Evolutionary conservation across 768 basidiomycete genomes (phyloP), one percentile per base, ranked within the genome.

Genomic region (Mycena indigotica): DNA sequence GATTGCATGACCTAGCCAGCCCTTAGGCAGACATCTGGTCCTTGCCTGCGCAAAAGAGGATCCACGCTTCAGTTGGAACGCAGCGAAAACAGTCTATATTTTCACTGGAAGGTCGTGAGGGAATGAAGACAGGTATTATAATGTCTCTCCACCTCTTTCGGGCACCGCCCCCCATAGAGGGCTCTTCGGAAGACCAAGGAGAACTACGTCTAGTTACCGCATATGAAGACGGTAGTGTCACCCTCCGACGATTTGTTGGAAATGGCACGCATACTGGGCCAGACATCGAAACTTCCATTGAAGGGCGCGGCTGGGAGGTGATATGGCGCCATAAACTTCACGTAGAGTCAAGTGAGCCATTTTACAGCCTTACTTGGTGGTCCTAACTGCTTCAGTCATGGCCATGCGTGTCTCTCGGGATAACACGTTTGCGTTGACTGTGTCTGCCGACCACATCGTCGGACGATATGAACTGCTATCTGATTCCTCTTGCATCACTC

Each of bases 161-260:
- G 38, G 63, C 69, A 13, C 21, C 58, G 5, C 52, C 52, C 8
- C 45, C 56, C 1, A 23, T 40, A 28, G 41, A 62, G 30, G 61
- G 63, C 26, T 58, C 72, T n/a, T 66, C 79, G 19, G 69, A 75
- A 28, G 69, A 71, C 1, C 63, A 62, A 13, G 68, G 67, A 12
- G 77, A 80, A 17, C 75, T 95, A 3, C 79, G 84, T 2, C 71
- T 96, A 4, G 69, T 95, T 0, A 80, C 84, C 35, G 91, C 84
- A 1, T 96, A 93, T 69, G 96, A 99, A 73, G 87, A 89, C 57
- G 95, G 96, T 0, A 78, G 83, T n/a, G 87, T 97, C n/a, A 82
- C 81, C 21, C 71, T 94, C 29, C 87, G 85, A 53, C 77, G 75
- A 50, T 86, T 84, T 54, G 73, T 72, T 3, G 60, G 46, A 32